Percentiles rank a stretch among this genome's conserved stretches.
Conservation (phyloP, 2,329 filamentous ascomycete genomes). For the Falciphora oryzae region DNA sequence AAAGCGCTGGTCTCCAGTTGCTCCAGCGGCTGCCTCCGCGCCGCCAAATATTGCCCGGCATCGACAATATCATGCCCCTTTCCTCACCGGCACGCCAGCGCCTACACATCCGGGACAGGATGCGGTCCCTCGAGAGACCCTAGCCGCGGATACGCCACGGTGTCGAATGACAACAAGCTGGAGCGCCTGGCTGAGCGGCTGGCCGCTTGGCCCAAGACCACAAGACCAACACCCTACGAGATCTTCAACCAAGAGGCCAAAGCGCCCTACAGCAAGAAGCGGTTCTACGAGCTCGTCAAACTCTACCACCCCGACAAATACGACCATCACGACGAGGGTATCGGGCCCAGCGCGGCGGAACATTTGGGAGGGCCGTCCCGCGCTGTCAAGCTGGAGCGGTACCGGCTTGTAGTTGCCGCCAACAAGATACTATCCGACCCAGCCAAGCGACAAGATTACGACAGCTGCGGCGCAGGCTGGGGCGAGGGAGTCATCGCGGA, state of each 20-base stretch:
- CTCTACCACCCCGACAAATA: conserved; percentile 84
- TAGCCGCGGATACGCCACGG: not conserved
- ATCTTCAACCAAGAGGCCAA: conserved; percentile 58
- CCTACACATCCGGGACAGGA: not conserved
- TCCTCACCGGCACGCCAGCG: not conserved
- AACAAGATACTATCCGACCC: conserved; percentile 85
- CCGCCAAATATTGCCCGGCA: not conserved
- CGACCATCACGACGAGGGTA: conserved; percentile 29
- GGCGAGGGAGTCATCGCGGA: conserved; percentile 48
- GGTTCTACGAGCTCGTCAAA: conserved; percentile 90
- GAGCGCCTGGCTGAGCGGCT: not conserved
- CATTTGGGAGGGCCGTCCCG: conserved; percentile 41
- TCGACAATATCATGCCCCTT: not conserved
- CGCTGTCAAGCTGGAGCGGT: conserved; percentile 72
- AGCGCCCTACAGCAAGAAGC: conserved; percentile 72
- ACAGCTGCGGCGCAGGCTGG: conserved; percentile 80
- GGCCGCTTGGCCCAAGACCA: conserved; percentile 38
- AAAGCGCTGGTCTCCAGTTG: not conserved
- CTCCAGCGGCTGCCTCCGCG: not conserved
- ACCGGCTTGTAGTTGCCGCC: conserved; percentile 80
- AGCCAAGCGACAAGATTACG: conserved; percentile 72
- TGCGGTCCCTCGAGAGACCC: not conserved
- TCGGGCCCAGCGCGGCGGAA: conserved; percentile 26
- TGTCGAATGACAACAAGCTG: not conserved
- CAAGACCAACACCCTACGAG: conserved; percentile 77